These are phyloP conservation scores for Cruciata laevipes DNA, from an alignment of 257 asterid genomes.

Conservation along the genomic window DNA sequence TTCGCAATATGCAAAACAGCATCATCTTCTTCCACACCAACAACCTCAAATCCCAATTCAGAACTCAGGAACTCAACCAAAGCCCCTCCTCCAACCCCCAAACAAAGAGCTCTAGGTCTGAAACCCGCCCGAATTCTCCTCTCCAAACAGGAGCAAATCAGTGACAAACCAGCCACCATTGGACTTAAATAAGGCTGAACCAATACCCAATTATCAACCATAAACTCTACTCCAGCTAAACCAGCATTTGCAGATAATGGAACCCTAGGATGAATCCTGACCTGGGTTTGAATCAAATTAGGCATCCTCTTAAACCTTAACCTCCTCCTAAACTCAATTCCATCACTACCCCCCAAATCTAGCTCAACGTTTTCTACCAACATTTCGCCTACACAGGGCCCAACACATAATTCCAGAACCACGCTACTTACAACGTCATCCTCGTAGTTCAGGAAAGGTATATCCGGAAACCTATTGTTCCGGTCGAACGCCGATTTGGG, in stretches of 20 bases:
- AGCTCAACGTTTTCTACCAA: constrained; percentile 67
- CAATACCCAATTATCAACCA: constrained; percentile 38
- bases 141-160: constrained; percentile 40
- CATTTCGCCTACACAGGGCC: constrained; percentile 66
- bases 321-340: constrained; percentile 65
- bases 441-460: constrained; percentile 57
- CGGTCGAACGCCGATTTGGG: constrained; percentile 49
- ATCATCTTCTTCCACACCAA: constrained; percentile 70
- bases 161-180: constrained; percentile 68
- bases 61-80: constrained; percentile 52
- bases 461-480: constrained; percentile 31
- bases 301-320: constrained; percentile 92
- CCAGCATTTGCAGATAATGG: constrained; percentile 18
- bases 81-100: constrained; percentile 95
- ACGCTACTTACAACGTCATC: constrained; percentile 49
- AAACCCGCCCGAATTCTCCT: constrained; percentile 22
- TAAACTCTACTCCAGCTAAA: constrained; percentile 38
- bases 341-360: constrained; percentile 24
- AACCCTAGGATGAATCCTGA: constrained; percentile 36
- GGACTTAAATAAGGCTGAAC: constrained; percentile 80
- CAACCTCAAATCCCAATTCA: constrained; percentile 50
- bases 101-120: constrained; percentile 61
- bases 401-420: constrained; percentile 52
- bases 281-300: constrained; percentile 67
- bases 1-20: constrained; percentile 47